phyloP scores from a whole-genome alignment of 2,329 filamentous ascomycete species.

The Tolypocladium ophioglossoides region DNA sequence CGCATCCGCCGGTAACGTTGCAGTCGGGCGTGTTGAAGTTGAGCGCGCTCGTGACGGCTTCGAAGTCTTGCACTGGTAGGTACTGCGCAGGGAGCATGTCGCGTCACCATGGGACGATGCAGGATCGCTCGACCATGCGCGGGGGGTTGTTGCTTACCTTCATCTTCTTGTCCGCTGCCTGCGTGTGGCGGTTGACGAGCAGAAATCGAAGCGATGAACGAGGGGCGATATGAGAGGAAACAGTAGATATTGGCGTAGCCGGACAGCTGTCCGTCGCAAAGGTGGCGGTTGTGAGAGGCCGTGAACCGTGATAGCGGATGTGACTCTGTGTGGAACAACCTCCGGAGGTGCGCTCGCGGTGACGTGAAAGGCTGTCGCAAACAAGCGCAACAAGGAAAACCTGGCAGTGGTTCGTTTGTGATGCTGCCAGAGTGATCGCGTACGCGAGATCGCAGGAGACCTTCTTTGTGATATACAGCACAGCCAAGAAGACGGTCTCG shows the following conservation, averaged over 20 bases:
- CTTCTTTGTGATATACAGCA: background rate
- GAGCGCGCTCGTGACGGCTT: constrained; percentile 81
- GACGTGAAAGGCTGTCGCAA: background rate
- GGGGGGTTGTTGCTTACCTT: constrained; percentile 19
- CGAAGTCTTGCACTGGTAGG: constrained; percentile 80
- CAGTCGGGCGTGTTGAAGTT: constrained; percentile 94
- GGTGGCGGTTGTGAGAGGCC: background rate
- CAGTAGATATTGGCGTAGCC: background rate
- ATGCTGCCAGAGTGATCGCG: background rate
- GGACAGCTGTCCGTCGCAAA: background rate
- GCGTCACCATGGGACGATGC: constrained; percentile 1
- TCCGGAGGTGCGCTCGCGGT: background rate
- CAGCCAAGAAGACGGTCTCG: background rate
- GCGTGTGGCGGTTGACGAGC: background rate
- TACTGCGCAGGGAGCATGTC: constrained; percentile 46
- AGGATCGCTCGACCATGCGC: too few species aligned
- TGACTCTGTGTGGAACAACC: background rate
- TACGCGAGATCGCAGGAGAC: background rate
- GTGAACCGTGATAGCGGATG: background rate
- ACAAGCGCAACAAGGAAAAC: background rate
- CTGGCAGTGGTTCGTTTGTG: background rate
- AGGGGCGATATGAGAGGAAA: background rate
- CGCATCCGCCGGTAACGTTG: constrained; percentile 85
- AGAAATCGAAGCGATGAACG: background rate
- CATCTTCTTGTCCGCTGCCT: constrained; percentile 20